These are phyloP conservation scores for Cupressus sempervirens DNA, from an alignment of 75 land plant genomes.

Conservation along the genomic window DNA sequence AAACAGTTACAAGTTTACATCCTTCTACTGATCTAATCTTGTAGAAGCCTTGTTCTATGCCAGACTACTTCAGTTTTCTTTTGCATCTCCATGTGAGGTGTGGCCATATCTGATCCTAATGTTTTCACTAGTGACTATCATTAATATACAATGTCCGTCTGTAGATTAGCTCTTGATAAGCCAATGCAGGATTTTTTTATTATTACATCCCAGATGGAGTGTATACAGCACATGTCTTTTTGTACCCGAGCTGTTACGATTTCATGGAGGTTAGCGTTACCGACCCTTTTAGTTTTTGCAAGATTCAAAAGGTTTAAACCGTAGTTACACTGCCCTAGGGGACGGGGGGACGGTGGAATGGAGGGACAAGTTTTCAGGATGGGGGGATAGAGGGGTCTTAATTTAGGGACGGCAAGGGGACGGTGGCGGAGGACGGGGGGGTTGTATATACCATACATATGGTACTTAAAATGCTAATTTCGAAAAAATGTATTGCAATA, in stretches of 20 bases:
- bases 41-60: neutral
- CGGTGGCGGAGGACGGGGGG: no score
- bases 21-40: neutral
- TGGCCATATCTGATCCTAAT: neutral
- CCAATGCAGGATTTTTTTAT: neutral
- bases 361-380: no score
- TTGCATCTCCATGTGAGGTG: neutral
- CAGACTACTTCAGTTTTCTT: neutral
- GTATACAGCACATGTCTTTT: neutral
- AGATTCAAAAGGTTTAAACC: no score
- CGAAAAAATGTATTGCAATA: no score
- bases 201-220: neutral
- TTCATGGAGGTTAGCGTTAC: neutral
- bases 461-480: no score
- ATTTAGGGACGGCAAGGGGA: no score
- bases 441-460: no score
- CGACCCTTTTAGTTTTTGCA: neutral
- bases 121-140: neutral
- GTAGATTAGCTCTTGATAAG: neutral
- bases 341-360: no score
- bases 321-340: no score
- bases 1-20: neutral
- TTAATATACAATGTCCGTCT: neutral
- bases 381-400: no score
- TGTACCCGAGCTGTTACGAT: neutral